Conservation (phyloP, 768 basidiomycete genomes). For the Rhizopogon sp. region DNA sequence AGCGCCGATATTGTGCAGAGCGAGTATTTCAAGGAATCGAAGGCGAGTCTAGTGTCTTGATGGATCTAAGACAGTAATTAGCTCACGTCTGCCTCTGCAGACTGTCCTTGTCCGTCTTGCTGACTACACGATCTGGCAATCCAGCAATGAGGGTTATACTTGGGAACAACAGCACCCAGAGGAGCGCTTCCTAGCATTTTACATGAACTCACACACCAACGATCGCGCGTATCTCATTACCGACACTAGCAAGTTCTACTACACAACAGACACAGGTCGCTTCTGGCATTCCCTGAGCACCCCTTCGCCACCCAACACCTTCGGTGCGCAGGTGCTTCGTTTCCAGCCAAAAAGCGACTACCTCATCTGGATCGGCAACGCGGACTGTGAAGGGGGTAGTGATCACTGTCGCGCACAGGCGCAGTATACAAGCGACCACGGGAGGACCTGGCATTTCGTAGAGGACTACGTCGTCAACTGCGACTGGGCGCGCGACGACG, state of each 20-base stretch:
- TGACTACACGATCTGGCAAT: slow-evolving; percentile 87
- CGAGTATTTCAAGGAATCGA: slow-evolving; percentile 80
- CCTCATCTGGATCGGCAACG: slow-evolving; percentile 86
- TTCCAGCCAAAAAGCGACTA: slow-evolving; percentile 87
- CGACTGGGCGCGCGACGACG: slow-evolving; percentile 82
- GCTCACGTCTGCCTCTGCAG: slow-evolving; percentile 26
- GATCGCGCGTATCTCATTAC: slow-evolving; percentile 94
- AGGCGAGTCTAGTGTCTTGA: slow-evolving; percentile 34
- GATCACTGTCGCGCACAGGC: slow-evolving; percentile 71
- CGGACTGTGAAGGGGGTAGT: slow-evolving; percentile 48
- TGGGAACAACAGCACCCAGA: slow-evolving; percentile 68
- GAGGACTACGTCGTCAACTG: slow-evolving; percentile 90
- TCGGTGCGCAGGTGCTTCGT: slow-evolving; percentile 69
- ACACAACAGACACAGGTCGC: slow-evolving; percentile 80
- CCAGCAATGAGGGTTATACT: slow-evolving; percentile 89
- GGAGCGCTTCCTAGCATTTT: slow-evolving; percentile 74
- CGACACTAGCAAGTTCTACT: slow-evolving; percentile 51
- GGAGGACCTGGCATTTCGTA: slow-evolving; percentile 66
- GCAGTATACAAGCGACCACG: slow-evolving; percentile 72
- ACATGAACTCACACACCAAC: slow-evolving; percentile 73
- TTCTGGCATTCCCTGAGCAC: slow-evolving; percentile 57
- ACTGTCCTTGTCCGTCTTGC: slow-evolving; percentile 79
- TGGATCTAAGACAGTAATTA: neutral
- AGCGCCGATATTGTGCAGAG: slow-evolving; percentile 61
- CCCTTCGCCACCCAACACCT: slow-evolving; percentile 73